phyloP scores from a whole-genome alignment of 768 basidiomycete genomes.

The Tylopilus balloui region DNA sequence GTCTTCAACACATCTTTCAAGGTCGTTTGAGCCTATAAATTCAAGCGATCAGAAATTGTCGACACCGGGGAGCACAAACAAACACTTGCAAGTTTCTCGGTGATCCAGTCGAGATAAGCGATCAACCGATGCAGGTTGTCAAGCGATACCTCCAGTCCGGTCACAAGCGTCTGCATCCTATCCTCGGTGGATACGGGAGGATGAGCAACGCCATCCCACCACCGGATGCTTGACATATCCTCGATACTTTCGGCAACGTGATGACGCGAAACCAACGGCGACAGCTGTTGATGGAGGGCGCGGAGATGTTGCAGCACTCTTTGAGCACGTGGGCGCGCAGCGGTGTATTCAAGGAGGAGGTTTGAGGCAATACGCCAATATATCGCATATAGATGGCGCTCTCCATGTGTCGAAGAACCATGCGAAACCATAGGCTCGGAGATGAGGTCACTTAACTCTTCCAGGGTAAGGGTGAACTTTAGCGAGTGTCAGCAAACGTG shows the following conservation, averaged over 20 bases:
- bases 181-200: slow-evolving; percentile 6
- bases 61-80: neutral
- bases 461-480: slow-evolving; percentile 28
- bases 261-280: neutral
- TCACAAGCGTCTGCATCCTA: slow-evolving; percentile 10
- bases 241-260: neutral
- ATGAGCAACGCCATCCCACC: slow-evolving; percentile 7
- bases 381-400: slow-evolving; percentile 18
- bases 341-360: slow-evolving; percentile 32
- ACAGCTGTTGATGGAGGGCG: slow-evolving; percentile 13
- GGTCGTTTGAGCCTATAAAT: slow-evolving; percentile 17
- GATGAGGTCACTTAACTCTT: slow-evolving; percentile 24
- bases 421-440: slow-evolving; percentile 1
- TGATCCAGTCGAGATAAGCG: slow-evolving; percentile 28
- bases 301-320: slow-evolving; percentile 15
- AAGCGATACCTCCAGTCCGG: slow-evolving; percentile 21
- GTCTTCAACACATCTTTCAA: slow-evolving; percentile 11
- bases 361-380: slow-evolving; percentile 30
- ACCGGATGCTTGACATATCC: neutral
- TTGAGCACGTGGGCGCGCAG: slow-evolving; percentile 21
- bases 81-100: slow-evolving; percentile 23
- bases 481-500: neutral
- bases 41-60: slow-evolving; percentile 2
- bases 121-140: slow-evolving; percentile 18
- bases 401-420: neutral